Evolutionary conservation across 139 green algal species (phyloP).

Genomic region (Chlorella sp.): DNA sequence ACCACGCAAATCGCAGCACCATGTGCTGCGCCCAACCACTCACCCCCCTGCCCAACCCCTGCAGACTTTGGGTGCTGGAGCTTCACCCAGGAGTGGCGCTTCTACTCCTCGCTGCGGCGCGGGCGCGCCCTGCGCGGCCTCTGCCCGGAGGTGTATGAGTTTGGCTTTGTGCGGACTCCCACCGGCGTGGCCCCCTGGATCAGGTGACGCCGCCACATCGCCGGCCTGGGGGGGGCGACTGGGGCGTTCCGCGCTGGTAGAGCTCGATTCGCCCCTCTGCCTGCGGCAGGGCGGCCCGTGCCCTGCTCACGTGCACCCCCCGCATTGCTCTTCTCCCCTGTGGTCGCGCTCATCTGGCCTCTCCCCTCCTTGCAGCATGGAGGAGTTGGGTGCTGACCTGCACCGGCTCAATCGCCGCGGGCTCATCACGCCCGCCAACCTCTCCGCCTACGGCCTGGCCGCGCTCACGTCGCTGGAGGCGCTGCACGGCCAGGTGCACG

Average conservation of each 20-base stretch:
- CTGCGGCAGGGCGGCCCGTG: background rate
- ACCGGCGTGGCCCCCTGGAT: slow-evolving; percentile 18
- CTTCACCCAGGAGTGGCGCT: too few species aligned
- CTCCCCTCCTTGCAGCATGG: slow-evolving; percentile 26
- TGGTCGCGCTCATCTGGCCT: background rate
- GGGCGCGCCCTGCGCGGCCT: too few species aligned
- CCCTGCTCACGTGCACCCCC: background rate
- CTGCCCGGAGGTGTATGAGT: slow-evolving; percentile 10
- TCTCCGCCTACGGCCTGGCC: slow-evolving; percentile 15
- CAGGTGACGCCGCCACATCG: background rate
- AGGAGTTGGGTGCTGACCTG: slow-evolving; percentile 31
- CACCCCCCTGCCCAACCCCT: too few species aligned
- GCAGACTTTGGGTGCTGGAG: too few species aligned
- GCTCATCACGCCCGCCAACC: background rate
- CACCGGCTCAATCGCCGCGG: background rate
- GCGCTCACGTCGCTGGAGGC: slow-evolving; percentile 43
- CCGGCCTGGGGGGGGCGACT: background rate
- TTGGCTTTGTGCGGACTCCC: background rate
- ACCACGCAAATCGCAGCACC: too few species aligned
- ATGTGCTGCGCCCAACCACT: too few species aligned
- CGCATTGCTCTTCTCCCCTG: background rate
- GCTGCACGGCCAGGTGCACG: slow-evolving; percentile 23
- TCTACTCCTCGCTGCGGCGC: too few species aligned
- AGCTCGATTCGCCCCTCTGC: background rate
- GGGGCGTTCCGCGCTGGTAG: background rate